Percentiles rank a stretch among this genome's conserved stretches.
phyloP scores from a whole-genome alignment of 148 eudicot species.

The Dysphania ambrosioides region DNA sequence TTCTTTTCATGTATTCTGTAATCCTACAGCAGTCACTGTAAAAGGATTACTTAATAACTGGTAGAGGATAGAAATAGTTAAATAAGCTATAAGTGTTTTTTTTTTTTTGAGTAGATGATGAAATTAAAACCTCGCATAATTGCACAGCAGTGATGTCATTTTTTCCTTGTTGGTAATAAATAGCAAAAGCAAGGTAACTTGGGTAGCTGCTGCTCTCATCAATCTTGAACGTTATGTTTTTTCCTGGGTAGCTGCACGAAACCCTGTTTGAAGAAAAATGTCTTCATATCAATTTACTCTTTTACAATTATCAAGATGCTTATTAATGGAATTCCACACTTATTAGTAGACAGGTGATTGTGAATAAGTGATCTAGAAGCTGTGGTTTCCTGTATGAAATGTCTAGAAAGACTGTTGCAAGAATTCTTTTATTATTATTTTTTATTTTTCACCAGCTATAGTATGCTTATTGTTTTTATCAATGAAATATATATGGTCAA shows the following conservation, averaged over 20 bases:
- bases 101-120: background rate
- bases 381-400: background rate
- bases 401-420: background rate
- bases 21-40: background rate
- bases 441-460: too few species aligned
- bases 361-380: background rate
- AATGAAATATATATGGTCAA: background rate
- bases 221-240: slow-evolving; percentile 66
- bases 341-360: background rate
- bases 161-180: slow-evolving; percentile 70
- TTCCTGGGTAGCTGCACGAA: slow-evolving; percentile 65
- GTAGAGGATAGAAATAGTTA: background rate
- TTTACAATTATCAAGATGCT: background rate
- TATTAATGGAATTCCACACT: background rate
- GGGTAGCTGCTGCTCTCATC: slow-evolving; percentile 72
- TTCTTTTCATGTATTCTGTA: background rate
- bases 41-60: background rate
- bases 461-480: too few species aligned
- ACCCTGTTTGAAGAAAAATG: slow-evolving; percentile 40
- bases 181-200: slow-evolving; percentile 62
- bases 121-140: slow-evolving; percentile 59
- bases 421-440: background rate
- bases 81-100: slow-evolving; percentile 4
- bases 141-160: slow-evolving; percentile 74
- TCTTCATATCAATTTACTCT: too few species aligned